These are phyloP conservation scores for Mucor lusitanicus DNA, from an alignment of 371 early-diverging fungal genomes.

Conservation along the genomic window DNA sequence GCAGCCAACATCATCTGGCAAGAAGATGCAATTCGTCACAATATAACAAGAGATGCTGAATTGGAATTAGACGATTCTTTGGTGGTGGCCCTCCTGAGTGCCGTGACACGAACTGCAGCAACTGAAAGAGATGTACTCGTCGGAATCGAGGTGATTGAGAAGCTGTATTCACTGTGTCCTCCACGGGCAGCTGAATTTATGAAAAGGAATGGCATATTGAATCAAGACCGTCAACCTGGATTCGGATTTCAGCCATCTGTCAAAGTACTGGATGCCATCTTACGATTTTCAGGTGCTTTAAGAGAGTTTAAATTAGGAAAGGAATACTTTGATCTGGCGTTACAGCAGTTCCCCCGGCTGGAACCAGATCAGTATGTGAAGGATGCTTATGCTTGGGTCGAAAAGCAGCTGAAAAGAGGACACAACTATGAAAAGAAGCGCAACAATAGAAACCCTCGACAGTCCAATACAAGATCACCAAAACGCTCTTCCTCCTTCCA, in stretches of 20 bases:
- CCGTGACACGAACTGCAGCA: constrained; percentile 23
- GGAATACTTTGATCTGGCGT: constrained; percentile 28
- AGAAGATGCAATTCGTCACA: neutral
- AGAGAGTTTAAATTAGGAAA: constrained; percentile 27
- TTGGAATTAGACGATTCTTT: constrained; percentile 28
- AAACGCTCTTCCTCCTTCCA: neutral
- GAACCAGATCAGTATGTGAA: constrained; percentile 20
- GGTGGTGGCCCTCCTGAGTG: constrained; percentile 21
- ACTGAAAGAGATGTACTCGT: constrained; percentile 16
- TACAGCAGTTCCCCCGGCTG: constrained; percentile 24
- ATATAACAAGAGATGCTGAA: constrained; percentile 2
- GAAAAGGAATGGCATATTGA: neutral
- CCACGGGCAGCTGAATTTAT: constrained; percentile 12
- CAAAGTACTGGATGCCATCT: constrained; percentile 26
- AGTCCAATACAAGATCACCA: neutral
- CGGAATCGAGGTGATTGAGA: constrained; percentile 23
- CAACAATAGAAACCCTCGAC: neutral
- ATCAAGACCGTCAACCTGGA: constrained; percentile 3
- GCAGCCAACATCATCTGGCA: constrained; percentile 14
- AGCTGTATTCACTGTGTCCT: constrained; percentile 30
- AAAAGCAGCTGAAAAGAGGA: constrained; percentile 5
- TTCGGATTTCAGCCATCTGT: constrained; percentile 23
- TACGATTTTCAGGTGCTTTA: constrained; percentile 30
- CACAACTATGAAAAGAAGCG: constrained; percentile 1
- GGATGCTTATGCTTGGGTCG: constrained; percentile 11